Conservation (phyloP, 163 green algal genomes). For the Scenedesmus sp. region DNA sequence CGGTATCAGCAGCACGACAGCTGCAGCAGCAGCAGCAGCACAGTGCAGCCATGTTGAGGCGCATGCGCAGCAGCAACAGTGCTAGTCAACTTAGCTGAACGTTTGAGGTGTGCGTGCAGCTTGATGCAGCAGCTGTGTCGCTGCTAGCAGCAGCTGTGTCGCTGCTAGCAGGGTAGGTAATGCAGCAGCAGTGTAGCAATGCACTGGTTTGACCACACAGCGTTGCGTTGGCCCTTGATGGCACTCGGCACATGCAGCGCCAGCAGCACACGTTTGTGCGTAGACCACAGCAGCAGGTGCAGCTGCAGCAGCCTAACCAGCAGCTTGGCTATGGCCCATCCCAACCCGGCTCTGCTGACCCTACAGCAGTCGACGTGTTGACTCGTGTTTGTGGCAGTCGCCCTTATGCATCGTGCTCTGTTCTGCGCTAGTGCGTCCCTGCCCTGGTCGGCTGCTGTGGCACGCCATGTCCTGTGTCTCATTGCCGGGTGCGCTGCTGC, state of each 20-base stretch:
- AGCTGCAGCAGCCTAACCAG: neutral
- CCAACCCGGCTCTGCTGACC: no score
- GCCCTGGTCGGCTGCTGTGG: neutral
- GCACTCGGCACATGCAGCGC: neutral
- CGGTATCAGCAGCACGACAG: neutral
- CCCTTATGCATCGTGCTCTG: no score
- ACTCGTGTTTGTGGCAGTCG: no score
- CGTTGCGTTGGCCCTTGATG: no score
- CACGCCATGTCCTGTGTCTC: neutral
- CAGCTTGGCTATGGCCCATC: no score
- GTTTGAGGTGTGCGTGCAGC: neutral
- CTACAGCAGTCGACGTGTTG: no score
- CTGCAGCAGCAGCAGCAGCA: slow-evolving; percentile 22
- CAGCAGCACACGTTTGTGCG: neutral
- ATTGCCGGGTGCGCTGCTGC: no score
- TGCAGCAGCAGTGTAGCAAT: neutral
- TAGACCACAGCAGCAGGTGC: neutral
- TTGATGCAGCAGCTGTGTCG: neutral
- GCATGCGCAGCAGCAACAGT: neutral
- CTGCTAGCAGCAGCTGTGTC: no score
- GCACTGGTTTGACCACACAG: neutral
- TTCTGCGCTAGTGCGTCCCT: no score
- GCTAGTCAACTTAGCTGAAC: no score
- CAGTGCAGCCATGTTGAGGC: neutral
- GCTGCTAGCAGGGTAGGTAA: no score